Percentiles rank a stretch among this genome's conserved stretches.
phyloP scores from a whole-genome alignment of 148 eudicot genomes.

The Polygonum maritimum region DNA sequence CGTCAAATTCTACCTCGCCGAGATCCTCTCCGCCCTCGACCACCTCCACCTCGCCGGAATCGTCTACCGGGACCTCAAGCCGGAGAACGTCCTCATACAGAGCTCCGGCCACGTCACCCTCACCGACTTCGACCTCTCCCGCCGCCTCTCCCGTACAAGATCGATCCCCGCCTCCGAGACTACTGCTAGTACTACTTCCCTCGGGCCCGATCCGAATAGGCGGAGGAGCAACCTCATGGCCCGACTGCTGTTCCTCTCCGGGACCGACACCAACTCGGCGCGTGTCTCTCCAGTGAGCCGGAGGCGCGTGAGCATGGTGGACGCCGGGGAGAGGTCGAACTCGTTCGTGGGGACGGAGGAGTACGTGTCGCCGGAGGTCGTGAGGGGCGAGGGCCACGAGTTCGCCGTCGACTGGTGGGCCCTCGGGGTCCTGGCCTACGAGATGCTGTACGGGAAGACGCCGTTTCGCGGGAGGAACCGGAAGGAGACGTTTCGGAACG shows the following conservation, averaged over 20 bases:
- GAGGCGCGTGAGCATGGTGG: conserved; percentile 31
- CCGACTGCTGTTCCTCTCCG: neutral
- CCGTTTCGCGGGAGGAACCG: conserved; percentile 70
- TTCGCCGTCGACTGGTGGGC: conserved; percentile 96
- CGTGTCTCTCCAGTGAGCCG: conserved; percentile 22
- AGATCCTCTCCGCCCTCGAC: conserved; percentile 56
- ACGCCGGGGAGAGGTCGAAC: conserved; percentile 31
- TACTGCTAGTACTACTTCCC: neutral
- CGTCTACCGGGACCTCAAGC: conserved; percentile 75
- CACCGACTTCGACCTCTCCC: conserved; percentile 83
- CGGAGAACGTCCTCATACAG: conserved; percentile 67
- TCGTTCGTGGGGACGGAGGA: conserved; percentile 83
- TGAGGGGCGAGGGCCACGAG: conserved; percentile 64
- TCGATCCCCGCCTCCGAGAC: neutral
- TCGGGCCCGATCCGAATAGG: neutral
- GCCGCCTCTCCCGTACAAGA: conserved; percentile 18
- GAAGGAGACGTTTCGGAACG: conserved; percentile 59
- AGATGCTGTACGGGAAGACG: conserved; percentile 77
- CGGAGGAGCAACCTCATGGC: neutral
- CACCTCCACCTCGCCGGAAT: conserved; percentile 65
- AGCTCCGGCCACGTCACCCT: conserved; percentile 68
- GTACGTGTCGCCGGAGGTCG: conserved; percentile 80
- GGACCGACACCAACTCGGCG: neutral
- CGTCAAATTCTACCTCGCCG: conserved; percentile 63
- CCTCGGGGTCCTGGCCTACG: conserved; percentile 58